phyloP scores from a whole-genome alignment of 106 monocot species.

The Dendrobium chrysotoxum region DNA sequence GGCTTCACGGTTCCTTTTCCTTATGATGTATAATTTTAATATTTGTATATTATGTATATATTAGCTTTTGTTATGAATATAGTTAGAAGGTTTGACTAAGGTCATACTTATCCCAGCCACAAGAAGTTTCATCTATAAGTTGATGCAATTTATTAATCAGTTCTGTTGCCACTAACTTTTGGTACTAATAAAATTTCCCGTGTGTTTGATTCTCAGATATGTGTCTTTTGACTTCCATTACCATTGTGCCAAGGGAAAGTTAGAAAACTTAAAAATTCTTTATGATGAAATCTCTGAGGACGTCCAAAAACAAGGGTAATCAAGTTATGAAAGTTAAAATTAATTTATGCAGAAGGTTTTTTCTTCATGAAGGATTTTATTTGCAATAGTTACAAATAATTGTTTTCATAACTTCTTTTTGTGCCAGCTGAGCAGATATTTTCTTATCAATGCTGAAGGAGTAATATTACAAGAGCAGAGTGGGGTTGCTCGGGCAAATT shows the following conservation, averaged over 20 bases:
- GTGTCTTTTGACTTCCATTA: slow-evolving; percentile 91
- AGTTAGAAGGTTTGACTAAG: neutral
- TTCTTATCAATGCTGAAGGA: slow-evolving; percentile 56
- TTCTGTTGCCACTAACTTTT: neutral
- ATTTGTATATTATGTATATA: neutral
- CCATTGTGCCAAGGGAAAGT: slow-evolving; percentile 61
- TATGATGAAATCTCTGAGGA: slow-evolving; percentile 61
- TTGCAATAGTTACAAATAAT: slow-evolving; percentile 35
- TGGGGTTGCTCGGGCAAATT: slow-evolving; percentile 75
- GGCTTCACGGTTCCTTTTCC: too few species aligned
- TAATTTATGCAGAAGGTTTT: slow-evolving; percentile 9
- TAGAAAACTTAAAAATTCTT: slow-evolving; percentile 66
- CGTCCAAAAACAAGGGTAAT: slow-evolving; percentile 85
- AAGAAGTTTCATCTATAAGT: neutral
- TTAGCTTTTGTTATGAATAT: neutral
- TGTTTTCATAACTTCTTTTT: slow-evolving; percentile 40
- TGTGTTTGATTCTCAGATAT: slow-evolving; percentile 48
- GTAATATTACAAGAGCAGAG: slow-evolving; percentile 61
- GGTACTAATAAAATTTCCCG: neutral
- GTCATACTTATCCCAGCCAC: neutral
- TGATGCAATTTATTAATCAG: neutral
- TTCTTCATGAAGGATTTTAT: neutral
- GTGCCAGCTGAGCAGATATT: slow-evolving; percentile 98
- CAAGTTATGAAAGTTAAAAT: slow-evolving; percentile 19
- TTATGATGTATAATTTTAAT: too few species aligned